Evolutionary conservation across 1,284 basidiomycete species (phyloP).

Genomic region (Apiotrichum brassicae): DNA sequence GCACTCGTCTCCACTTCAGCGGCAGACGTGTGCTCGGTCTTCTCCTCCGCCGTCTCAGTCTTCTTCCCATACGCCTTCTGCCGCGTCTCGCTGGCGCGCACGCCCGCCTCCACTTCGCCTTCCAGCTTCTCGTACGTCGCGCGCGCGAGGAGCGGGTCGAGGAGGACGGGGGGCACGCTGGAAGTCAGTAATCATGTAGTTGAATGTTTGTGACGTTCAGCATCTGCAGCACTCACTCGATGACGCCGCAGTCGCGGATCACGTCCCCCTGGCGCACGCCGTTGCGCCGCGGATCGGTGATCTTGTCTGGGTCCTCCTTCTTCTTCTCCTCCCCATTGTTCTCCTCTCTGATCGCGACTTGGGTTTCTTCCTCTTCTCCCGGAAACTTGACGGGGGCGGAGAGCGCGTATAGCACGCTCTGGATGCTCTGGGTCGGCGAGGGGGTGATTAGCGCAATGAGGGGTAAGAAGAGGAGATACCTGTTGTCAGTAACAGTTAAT

Average conservation of each 20-base stretch:
- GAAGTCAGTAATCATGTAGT: slow-evolving; percentile 1
- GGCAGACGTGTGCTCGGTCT: not conserved
- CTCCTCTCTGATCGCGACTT: not conserved
- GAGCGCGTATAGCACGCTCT: slow-evolving; percentile 41
- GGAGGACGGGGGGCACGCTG: slow-evolving; percentile 33
- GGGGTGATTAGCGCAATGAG: slow-evolving; percentile 40
- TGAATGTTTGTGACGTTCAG: not conserved
- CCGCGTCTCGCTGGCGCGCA: slow-evolving; percentile 20
- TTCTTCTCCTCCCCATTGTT: slow-evolving; percentile 12
- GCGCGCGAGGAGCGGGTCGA: slow-evolving; percentile 26
- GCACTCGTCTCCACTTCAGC: too few species aligned
- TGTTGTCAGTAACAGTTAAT: slow-evolving; percentile 17
- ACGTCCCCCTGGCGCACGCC: slow-evolving; percentile 39
- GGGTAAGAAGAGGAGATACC: slow-evolving; percentile 38
- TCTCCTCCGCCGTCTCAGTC: not conserved
- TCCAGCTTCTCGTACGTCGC: slow-evolving; percentile 38
- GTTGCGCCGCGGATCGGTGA: slow-evolving; percentile 20
- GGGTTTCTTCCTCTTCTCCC: slow-evolving; percentile 5
- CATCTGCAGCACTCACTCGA: slow-evolving; percentile 33
- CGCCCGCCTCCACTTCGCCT: slow-evolving; percentile 33
- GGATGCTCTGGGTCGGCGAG: slow-evolving; percentile 29
- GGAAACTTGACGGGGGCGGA: slow-evolving; percentile 38
- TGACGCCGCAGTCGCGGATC: slow-evolving; percentile 39
- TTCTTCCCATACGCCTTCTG: slow-evolving; percentile 7
- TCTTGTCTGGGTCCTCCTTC: slow-evolving; percentile 4